A percentile compares a stretch with the other conserved stretches of the same genome.
phyloP scores from a whole-genome alignment of 208 protist species.

The Wallacemonas sp. region DNA sequence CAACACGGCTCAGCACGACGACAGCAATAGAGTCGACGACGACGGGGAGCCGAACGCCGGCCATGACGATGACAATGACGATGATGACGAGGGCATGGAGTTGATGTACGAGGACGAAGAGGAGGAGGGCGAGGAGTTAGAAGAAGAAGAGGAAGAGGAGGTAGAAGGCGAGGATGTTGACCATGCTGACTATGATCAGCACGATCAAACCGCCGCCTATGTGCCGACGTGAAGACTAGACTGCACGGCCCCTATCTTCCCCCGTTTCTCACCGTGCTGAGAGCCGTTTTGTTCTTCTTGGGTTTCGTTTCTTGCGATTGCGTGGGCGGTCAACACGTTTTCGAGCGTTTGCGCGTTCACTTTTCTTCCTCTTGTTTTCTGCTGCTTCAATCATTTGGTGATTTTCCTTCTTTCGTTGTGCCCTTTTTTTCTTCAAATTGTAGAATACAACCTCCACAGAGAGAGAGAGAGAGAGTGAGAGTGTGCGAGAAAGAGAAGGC shows the following conservation, averaged over 20 bases:
- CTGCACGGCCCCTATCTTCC: too few species aligned
- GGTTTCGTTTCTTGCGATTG: too few species aligned
- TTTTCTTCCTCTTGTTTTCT: background rate
- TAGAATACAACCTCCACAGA: too few species aligned
- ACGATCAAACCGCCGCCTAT: too few species aligned
- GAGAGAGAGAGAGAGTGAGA: too few species aligned
- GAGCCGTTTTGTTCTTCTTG: too few species aligned
- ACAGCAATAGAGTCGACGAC: background rate
- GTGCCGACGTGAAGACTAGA: too few species aligned
- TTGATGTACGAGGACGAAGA: background rate
- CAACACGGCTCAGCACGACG: background rate
- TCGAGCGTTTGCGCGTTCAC: too few species aligned
- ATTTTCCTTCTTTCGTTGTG: background rate
- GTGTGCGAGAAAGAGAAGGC: too few species aligned
- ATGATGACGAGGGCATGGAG: background rate
- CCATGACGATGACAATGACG: background rate
- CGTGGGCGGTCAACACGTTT: too few species aligned
- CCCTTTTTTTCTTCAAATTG: background rate
- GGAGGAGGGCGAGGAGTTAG: background rate
- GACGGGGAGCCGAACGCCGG: background rate
- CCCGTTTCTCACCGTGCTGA: too few species aligned
- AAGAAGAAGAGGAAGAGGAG: constrained; percentile 1
- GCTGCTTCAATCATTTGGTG: too few species aligned
- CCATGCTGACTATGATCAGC: background rate
- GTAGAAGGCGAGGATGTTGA: background rate